Evolutionary conservation across 1,284 basidiomycete species (phyloP).

Genomic region (Porphyrellus sp.): DNA sequence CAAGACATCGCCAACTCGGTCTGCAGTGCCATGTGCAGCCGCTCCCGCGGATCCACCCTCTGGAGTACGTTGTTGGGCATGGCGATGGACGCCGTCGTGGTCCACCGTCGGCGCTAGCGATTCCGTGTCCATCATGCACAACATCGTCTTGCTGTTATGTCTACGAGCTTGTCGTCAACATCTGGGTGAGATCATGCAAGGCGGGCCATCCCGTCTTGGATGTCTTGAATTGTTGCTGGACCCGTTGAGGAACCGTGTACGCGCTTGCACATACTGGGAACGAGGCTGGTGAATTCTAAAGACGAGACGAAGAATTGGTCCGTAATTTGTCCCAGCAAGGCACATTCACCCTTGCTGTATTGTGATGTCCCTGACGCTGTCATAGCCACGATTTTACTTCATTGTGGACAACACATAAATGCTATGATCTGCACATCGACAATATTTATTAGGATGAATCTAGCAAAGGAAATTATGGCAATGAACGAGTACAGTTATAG

Average conservation of each 20-base stretch:
- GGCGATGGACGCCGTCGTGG: background rate
- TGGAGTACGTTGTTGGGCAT: background rate
- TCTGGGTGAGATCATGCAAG: background rate
- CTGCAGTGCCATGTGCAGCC: background rate
- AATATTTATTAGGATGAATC: slow-evolving; percentile 30
- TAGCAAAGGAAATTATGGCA: slow-evolving; percentile 30
- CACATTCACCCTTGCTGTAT: too few relatives aligned
- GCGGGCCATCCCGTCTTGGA: too few relatives aligned
- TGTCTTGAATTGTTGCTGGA: background rate
- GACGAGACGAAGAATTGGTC: too few relatives aligned
- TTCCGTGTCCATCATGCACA: background rate
- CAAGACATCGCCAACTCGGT: background rate
- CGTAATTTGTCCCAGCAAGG: too few relatives aligned
- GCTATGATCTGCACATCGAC: slow-evolving; percentile 22
- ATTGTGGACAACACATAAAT: too few relatives aligned
- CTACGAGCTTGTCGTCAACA: slow-evolving; percentile 3
- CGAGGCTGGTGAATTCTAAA: background rate
- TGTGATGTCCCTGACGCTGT: too few relatives aligned
- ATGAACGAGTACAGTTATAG: slow-evolving; percentile 29
- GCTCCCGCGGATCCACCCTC: background rate
- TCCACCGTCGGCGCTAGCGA: background rate
- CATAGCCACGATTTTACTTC: too few relatives aligned
- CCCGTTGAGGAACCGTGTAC: slow-evolving; percentile 1
- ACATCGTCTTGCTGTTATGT: background rate
- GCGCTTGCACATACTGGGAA: background rate